Base-by-base conservation (phyloP, 257 asterid genomes). In the Primulina tabacum region DNA sequence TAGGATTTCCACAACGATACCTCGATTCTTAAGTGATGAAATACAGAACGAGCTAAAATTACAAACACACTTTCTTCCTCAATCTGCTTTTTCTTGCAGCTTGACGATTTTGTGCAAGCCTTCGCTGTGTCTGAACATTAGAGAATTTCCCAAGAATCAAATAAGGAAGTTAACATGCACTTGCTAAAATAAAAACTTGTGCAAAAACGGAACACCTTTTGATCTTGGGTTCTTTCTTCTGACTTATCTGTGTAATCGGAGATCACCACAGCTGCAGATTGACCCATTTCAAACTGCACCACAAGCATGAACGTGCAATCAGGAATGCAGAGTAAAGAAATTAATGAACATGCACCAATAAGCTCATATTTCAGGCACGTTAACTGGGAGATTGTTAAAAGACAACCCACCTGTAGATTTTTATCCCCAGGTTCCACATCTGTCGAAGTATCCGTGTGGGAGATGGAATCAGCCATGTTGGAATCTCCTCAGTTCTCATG, bases 31-130 rank as follows among this genome's bases (percentile, higher is more conserved):
- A 40, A 58, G 34, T 37, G 61, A 57, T 8, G 24, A 53, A 69
- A 26, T 71, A 71, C 1, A 52, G 32, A 62, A 70, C 40, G 72
- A 53, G 69, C 18, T 12, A 50, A 50, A 17, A 16, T 17, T 5
- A 50, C 70, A 64, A 73, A 79, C 90, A 6, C 79, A 90, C 98
- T 80, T 93, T 93, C 82, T 93, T 93, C 77, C 96, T 87, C 75
- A 90, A 78, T 61, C 98, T 82, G 75, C 97, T 88, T 82, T 93
- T 93, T 76, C 96, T 82, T 33, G 98, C 98, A 76, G 98, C 98
- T 84, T 93, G 96, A 60, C 98, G 96, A 70, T 93, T 93, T 76
- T 90, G 97, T 43, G 98, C 98, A 62, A 88, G 96, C 75, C 94
- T 86, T 63, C 98, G 87, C 66, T 82, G 77, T 5, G 95, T 80